phyloP scores from a whole-genome alignment of 768 basidiomycete genomes.

The Tricholoma saponaceum region DNA sequence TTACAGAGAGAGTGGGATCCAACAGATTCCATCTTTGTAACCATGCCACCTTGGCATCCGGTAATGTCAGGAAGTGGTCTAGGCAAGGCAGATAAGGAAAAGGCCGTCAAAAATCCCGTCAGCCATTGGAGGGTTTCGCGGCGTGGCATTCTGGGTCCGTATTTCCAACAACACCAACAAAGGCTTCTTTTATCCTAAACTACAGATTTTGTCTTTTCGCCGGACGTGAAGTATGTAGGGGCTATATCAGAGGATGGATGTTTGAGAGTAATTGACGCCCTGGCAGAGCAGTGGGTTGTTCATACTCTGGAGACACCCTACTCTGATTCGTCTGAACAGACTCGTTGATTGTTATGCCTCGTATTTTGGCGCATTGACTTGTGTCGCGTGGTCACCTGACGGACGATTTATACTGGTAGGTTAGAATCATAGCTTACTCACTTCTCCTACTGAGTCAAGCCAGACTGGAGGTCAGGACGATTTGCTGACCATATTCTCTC shows the following conservation, averaged over 20 bases:
- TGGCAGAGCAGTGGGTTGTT: constrained; percentile 71
- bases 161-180: neutral
- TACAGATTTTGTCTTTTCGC: constrained; percentile 87
- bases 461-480: constrained; percentile 98
- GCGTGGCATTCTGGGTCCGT: constrained; percentile 68
- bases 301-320: constrained; percentile 1
- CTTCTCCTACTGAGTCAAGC: neutral
- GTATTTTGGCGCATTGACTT: constrained; percentile 90
- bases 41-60: constrained; percentile 86
- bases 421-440: constrained; percentile 2
- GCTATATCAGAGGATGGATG: constrained; percentile 92
- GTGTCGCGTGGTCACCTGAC: constrained; percentile 94
- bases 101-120: constrained; percentile 78
- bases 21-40: constrained; percentile 68
- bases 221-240: constrained; percentile 87
- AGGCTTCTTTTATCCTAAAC: neutral
- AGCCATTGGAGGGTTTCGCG: constrained; percentile 84
- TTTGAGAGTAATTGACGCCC: constrained; percentile 83
- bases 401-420: constrained; percentile 84
- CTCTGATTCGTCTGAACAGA: constrained; percentile 32
- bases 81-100: constrained; percentile 61
- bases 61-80: constrained; percentile 37
- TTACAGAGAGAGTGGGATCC: constrained; percentile 69
- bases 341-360: constrained; percentile 92
- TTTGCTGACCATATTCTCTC: constrained; percentile 89